Percentiles rank a stretch among this genome's conserved stretches.
Conservation (phyloP, 2,329 filamentous ascomycete species). For the Chrysoporthe deuterocubensis region DNA sequence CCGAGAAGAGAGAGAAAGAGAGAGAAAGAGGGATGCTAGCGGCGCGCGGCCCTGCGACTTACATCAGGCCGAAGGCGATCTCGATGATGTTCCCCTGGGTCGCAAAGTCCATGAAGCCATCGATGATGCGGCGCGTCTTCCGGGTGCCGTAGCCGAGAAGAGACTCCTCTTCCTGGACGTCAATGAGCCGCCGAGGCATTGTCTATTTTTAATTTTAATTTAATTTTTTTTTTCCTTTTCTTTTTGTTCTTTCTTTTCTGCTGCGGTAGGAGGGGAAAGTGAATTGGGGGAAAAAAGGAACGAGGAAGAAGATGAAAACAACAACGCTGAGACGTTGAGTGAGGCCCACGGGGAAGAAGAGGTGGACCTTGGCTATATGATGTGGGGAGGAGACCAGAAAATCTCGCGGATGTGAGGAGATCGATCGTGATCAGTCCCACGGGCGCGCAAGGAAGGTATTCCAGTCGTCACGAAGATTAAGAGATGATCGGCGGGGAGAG, state of each 20-base stretch:
- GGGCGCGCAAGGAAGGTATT: too few relatives aligned
- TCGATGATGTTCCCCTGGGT: slow-evolving; percentile 76
- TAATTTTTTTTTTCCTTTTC: too few relatives aligned
- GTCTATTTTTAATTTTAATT: background rate
- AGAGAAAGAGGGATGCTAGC: slow-evolving; percentile 19
- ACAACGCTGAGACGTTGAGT: too few relatives aligned
- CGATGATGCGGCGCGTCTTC: slow-evolving; percentile 56
- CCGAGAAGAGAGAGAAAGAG: background rate
- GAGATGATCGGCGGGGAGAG: slow-evolving; percentile 8
- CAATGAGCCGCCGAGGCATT: slow-evolving; percentile 38
- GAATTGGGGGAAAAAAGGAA: background rate
- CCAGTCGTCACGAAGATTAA: background rate
- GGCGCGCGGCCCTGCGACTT: slow-evolving; percentile 34
- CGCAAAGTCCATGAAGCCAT: slow-evolving; percentile 73
- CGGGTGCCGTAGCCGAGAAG: slow-evolving; percentile 53
- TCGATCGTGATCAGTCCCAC: too few relatives aligned
- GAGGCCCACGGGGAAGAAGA: too few relatives aligned
- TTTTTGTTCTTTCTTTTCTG: too few relatives aligned
- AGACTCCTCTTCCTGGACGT: slow-evolving; percentile 43
- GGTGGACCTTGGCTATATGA: too few relatives aligned
- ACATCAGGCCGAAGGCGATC: slow-evolving; percentile 78
- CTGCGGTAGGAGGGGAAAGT: background rate
- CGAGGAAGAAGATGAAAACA: background rate
- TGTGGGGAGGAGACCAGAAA: too few relatives aligned
- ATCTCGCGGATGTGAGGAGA: too few relatives aligned